A percentile compares a stretch with the other conserved stretches of the same genome.
Evolutionary conservation across 139 green algal genomes (phyloP).

Genomic region (Chlorokybus atmophyticus): DNA sequence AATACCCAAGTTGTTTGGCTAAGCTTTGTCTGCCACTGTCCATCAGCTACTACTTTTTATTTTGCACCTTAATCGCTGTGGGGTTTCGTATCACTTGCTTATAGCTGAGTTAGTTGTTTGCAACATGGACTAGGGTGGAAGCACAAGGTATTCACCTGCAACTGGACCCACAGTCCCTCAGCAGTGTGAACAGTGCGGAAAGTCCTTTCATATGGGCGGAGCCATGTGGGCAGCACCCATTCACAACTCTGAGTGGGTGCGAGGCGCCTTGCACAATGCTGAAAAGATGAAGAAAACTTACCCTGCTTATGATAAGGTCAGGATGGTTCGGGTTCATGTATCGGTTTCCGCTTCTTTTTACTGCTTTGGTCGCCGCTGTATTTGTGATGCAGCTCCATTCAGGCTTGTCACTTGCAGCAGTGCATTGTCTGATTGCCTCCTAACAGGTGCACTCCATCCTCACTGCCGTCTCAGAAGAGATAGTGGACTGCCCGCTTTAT

Average conservation of each 20-base stretch:
- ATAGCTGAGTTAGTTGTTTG: too few species aligned
- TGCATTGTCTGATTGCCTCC: too few species aligned
- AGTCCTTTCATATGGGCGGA: slow-evolving; percentile 59
- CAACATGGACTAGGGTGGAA: background rate
- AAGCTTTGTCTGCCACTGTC: too few species aligned
- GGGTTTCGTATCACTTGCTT: too few species aligned
- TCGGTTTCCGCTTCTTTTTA: too few species aligned
- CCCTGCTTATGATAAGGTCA: slow-evolving; percentile 41
- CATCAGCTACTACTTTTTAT: too few species aligned
- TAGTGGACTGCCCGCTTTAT: slow-evolving; percentile 32
- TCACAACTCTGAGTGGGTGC: slow-evolving; percentile 63
- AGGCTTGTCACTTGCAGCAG: too few species aligned
- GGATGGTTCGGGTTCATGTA: too few species aligned
- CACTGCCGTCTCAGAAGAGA: slow-evolving; percentile 38
- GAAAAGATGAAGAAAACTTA: slow-evolving; percentile 9
- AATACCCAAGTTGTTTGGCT: slow-evolving; percentile 10
- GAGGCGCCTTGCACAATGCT: slow-evolving; percentile 7
- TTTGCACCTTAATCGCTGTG: too few species aligned
- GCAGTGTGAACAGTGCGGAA: slow-evolving; percentile 30
- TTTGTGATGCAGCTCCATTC: too few species aligned
- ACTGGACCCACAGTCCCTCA: slow-evolving; percentile 10
- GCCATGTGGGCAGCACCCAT: slow-evolving; percentile 82
- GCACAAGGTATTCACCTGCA: background rate
- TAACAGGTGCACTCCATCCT: slow-evolving; percentile 64
- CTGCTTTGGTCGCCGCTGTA: too few species aligned